phyloP scores from a whole-genome alignment of 2,329 filamentous ascomycete genomes.

The Diplocarpon rosae region DNA sequence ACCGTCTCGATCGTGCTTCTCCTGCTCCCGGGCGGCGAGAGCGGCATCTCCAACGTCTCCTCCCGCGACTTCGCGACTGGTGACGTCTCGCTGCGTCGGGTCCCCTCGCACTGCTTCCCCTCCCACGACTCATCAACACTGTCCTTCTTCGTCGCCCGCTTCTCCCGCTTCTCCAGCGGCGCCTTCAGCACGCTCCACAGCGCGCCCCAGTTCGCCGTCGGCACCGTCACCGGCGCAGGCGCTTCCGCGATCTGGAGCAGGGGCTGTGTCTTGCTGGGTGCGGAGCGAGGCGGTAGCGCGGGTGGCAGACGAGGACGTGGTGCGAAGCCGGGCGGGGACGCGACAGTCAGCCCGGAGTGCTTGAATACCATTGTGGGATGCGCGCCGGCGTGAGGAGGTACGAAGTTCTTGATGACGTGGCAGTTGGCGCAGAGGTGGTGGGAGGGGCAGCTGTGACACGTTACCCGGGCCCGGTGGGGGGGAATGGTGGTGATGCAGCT shows the following conservation, averaged over 20 bases:
- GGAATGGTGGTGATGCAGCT: constrained; percentile 8
- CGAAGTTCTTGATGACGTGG: constrained; percentile 17
- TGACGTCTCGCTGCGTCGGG: too few species aligned
- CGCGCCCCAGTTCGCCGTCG: constrained; percentile 20
- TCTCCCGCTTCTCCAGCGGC: constrained; percentile 12
- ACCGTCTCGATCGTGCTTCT: constrained; percentile 16
- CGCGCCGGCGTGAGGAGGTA: constrained; percentile 7
- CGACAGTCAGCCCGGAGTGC: too few species aligned
- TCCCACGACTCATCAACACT: not conserved
- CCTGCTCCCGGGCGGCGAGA: constrained; percentile 8
- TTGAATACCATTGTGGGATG: too few species aligned
- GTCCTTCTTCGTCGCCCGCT: constrained; percentile 1
- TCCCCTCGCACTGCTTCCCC: too few species aligned
- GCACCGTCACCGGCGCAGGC: constrained; percentile 8
- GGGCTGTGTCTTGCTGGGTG: not conserved
- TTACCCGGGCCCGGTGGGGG: constrained; percentile 7
- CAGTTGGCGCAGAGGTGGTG: constrained; percentile 22
- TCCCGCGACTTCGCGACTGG: not conserved
- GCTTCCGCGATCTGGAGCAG: not conserved
- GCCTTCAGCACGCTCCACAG: constrained; percentile 21
- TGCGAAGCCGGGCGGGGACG: too few species aligned
- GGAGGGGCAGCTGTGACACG: constrained; percentile 10
- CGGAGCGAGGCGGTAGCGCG: constrained; percentile 10
- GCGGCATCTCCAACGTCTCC: constrained; percentile 2
- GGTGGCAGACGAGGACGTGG: not conserved